Conservation (phyloP, 768 basidiomycete genomes). For the Phylloporus rhodoxanthus region DNA sequence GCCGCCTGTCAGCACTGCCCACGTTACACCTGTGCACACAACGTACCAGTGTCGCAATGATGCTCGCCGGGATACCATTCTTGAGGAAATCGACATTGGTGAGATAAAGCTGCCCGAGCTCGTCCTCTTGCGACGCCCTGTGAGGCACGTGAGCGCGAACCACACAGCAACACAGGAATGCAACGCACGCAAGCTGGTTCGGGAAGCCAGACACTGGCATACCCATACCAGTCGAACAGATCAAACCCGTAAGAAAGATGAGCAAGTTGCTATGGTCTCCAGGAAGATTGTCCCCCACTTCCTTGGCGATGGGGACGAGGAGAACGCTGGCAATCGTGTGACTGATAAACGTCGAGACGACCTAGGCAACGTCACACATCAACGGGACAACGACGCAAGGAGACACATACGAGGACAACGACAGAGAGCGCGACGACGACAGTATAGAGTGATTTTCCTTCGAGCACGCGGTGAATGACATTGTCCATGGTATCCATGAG, state of each 20-base stretch:
- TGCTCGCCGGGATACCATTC: slow-evolving; percentile 91
- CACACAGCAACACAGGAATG: neutral
- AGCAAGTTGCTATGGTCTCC: slow-evolving; percentile 72
- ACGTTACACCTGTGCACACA: neutral
- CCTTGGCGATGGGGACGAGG: slow-evolving; percentile 91
- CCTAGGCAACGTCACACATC: slow-evolving; percentile 34
- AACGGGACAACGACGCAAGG: neutral
- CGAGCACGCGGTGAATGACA: slow-evolving; percentile 52
- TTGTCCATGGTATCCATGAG: slow-evolving; percentile 73
- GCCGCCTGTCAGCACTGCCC: neutral
- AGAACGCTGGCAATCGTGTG: slow-evolving; percentile 96
- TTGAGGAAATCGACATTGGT: slow-evolving; percentile 84
- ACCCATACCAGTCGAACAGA: slow-evolving; percentile 96
- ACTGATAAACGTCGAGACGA: slow-evolving; percentile 93
- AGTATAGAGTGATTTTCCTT: slow-evolving; percentile 56
- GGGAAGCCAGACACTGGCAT: slow-evolving; percentile 99
- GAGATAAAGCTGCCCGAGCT: slow-evolving; percentile 85
- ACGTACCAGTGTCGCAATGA: slow-evolving; percentile 74
- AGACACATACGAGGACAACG: slow-evolving; percentile 54
- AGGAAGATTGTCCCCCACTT: slow-evolving; percentile 74
- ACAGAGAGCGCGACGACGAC: slow-evolving; percentile 68
- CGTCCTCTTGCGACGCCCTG: slow-evolving; percentile 90
- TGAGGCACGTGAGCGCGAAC: neutral
- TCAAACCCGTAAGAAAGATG: slow-evolving; percentile 87
- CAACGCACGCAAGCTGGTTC: slow-evolving; percentile 86